Base-by-base conservation (phyloP, 2,329 filamentous ascomycete genomes). In the Amesomyces nigricolor region DNA sequence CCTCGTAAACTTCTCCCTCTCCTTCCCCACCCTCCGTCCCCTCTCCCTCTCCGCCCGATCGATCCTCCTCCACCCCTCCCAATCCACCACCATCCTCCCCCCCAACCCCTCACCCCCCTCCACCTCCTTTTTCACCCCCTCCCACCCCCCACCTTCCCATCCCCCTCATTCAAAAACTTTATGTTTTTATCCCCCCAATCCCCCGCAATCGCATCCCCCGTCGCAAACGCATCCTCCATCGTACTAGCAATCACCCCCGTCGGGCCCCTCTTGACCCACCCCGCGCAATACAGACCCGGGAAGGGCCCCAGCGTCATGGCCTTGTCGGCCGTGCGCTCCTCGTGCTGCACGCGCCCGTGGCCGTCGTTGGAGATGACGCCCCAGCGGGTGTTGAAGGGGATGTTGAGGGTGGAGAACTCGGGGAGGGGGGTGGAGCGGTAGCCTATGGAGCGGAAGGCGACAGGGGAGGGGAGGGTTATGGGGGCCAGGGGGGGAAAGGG, bases 191-290 rank as follows among this genome's bases (percentile, higher is more conserved):
- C 71, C 1, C 68, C 62, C 87, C 90, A 92, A 67, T 99, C 94
- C n/a, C 80, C 73, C 0, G 81, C 81, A 59, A 99, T 88, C 2
- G 87, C 83, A 67, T 96, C 91, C 1, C 1, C 94, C 0, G 91
- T 96, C 8, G 82, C 80, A 65, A 97, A 99, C 0, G 94, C 92
- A 69, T 99, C 94, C 57, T 87, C 83, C 90, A 99, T 95, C 0
- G 94, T 99, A 30, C 87, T 91, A 1, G 92, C 92, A 68, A 99
- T 99, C 3, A 97, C 91, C 2, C 94, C 94, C 0, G 91, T 96
- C 0, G 94, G 92, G 0, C 94, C 94, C 37, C 87, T 82, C 74
- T 97, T 97, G 9, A 96, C 91, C 94, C 94, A 99, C 0, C 94
- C 94, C 14, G 92, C 88, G 62, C 91, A 95, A 72, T 99, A 99